A percentile compares a stretch with the other conserved stretches of the same genome.
Evolutionary conservation across 768 basidiomycete genomes (phyloP).

Genomic region (Cystobasidium tubakii): DNA sequence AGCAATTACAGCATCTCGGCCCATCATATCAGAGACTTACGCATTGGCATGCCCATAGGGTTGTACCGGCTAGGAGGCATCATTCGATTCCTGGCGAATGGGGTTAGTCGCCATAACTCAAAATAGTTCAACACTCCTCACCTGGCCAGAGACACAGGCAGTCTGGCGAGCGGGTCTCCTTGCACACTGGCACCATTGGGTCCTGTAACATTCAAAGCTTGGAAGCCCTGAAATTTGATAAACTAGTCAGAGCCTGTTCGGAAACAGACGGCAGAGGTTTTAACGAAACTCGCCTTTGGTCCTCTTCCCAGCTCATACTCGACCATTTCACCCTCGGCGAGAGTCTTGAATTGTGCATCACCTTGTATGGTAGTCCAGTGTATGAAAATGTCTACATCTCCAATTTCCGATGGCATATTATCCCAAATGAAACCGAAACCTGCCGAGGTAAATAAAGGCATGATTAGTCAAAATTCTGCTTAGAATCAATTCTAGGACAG

Average conservation of each 20-base stretch:
- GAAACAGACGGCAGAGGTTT: neutral
- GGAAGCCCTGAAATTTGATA: slow-evolving; percentile 15
- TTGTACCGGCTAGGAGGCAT: slow-evolving; percentile 25
- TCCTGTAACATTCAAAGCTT: slow-evolving; percentile 34
- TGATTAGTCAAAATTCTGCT: neutral
- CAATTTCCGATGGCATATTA: slow-evolving; percentile 24
- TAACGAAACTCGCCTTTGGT: slow-evolving; percentile 13
- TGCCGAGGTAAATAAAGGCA: neutral
- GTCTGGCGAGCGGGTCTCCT: slow-evolving; percentile 27
- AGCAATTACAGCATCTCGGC: no score
- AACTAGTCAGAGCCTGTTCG: neutral
- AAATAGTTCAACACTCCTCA: no score
- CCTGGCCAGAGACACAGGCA: slow-evolving; percentile 23
- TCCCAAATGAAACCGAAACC: slow-evolving; percentile 37
- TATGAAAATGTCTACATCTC: slow-evolving; percentile 33
- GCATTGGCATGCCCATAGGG: slow-evolving; percentile 27
- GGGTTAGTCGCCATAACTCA: no score
- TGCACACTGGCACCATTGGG: slow-evolving; percentile 24
- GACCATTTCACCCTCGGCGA: slow-evolving; percentile 34
- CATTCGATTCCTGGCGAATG: neutral
- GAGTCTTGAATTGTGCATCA: slow-evolving; percentile 29
- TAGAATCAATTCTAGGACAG: neutral
- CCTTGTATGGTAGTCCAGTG: slow-evolving; percentile 36
- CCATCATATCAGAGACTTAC: neutral
- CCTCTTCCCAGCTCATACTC: slow-evolving; percentile 33